These are phyloP conservation scores for Claviceps sp. DNA, from an alignment of 2,329 filamentous ascomycete genomes.

Conservation along the genomic window DNA sequence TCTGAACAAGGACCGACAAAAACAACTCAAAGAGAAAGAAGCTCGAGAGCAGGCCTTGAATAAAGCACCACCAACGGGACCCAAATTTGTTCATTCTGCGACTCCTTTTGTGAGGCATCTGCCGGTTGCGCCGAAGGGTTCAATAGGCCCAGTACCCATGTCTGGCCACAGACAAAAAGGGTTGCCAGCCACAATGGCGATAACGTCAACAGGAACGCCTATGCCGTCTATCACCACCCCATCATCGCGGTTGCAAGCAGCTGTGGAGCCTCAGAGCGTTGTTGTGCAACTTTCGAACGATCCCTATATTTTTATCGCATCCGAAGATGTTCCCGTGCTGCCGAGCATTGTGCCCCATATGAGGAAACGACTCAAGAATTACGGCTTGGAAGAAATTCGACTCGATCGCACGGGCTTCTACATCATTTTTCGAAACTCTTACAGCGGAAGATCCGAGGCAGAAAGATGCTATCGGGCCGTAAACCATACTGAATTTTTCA, in stretches of 20 bases:
- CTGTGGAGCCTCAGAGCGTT: conserved; percentile 54
- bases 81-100: conserved; percentile 17
- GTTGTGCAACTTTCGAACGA: conserved; percentile 58
- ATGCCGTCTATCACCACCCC: conserved; percentile 17
- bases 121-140: conserved; percentile 77
- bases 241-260: conserved; percentile 22
- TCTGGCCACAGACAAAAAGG: conserved; percentile 16
- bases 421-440: conserved; percentile 73
- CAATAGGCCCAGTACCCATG: conserved; percentile 40
- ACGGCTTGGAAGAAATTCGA: conserved; percentile 67
- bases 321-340: conserved; percentile 76
- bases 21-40: conserved; percentile 30
- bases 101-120: conserved; percentile 40
- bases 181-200: not conserved
- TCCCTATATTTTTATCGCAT: conserved; percentile 85
- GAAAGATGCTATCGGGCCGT: conserved; percentile 67
- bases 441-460: conserved; percentile 64
- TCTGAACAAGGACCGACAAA: conserved; percentile 54
- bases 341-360: conserved; percentile 77
- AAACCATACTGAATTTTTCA: conserved; percentile 77
- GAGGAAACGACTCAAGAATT: conserved; percentile 77
- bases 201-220: conserved; percentile 6
- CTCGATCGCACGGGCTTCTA: conserved; percentile 83
- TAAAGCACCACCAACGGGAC: conserved; percentile 25
- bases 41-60: conserved; percentile 16